phyloP scores from a whole-genome alignment of 768 basidiomycete genomes.

The Suillus weaverae region DNA sequence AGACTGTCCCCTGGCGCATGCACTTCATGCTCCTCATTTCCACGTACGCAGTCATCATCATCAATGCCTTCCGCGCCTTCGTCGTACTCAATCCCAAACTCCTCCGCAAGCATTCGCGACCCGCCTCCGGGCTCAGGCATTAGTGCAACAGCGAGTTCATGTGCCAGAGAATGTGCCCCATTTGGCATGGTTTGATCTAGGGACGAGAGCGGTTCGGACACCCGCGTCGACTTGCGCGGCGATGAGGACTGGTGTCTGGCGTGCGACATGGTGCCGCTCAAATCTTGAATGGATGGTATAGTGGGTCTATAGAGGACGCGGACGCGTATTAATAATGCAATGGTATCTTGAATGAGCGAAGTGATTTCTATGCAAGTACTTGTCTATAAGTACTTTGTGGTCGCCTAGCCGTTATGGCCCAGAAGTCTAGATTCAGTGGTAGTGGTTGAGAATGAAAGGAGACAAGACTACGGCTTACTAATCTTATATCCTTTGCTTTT shows the following conservation, averaged over 20 bases:
- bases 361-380: not conserved
- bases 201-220: constrained; percentile 31
- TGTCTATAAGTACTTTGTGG: not conserved
- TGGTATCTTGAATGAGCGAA: not conserved
- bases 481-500: not conserved
- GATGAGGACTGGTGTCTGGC: not conserved
- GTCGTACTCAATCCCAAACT: constrained; percentile 88
- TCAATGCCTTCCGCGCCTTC: constrained; percentile 85
- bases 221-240: constrained; percentile 1
- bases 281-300: constrained; percentile 1
- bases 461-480: constrained; percentile 1
- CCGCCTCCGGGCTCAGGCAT: constrained; percentile 79
- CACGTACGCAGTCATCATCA: constrained; percentile 36
- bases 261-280: constrained; percentile 2
- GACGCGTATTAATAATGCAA: not conserved
- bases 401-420: not conserved
- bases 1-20: constrained; percentile 19
- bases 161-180: constrained; percentile 67
- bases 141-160: constrained; percentile 83
- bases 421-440: not conserved
- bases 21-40: constrained; percentile 30
- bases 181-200: constrained; percentile 33
- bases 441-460: constrained; percentile 1
- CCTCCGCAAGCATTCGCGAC: constrained; percentile 79
- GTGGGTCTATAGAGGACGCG: not conserved